These are phyloP conservation scores for Colletotrichum destructivum DNA, from an alignment of 2,329 filamentous ascomycete species.

Conservation along the genomic window DNA sequence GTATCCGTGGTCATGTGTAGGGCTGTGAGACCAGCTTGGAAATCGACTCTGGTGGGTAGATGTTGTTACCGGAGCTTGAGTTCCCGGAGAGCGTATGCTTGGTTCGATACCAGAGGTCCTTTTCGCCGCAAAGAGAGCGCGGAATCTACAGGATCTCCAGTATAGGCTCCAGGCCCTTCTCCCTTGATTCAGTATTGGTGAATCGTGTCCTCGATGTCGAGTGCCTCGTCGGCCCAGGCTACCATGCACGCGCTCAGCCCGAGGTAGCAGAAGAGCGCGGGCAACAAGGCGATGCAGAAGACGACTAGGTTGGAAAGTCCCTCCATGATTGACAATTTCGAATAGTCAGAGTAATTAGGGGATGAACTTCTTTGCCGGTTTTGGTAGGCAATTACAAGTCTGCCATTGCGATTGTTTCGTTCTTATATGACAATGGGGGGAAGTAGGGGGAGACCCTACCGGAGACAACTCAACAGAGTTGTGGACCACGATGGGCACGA, in stretches of 20 bases:
- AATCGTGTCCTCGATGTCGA: neutral
- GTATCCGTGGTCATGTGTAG: neutral
- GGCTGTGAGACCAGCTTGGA: neutral
- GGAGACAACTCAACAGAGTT: neutral
- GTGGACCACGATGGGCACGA: neutral
- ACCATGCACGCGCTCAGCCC: neutral
- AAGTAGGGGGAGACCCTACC: neutral
- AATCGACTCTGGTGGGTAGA: neutral
- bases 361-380: no score
- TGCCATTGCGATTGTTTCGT: no score
- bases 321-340: neutral
- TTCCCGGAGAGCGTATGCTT: neutral
- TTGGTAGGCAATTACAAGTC: no score
- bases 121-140: rapidly evolving
- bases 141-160: no score
- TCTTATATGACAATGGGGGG: neutral
- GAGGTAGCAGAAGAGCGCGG: neutral
- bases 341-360: rapidly evolving
- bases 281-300: neutral
- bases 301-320: neutral
- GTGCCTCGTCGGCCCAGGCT: neutral
- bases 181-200: neutral
- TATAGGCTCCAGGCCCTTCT: no score
- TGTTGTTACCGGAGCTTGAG: neutral
- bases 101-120: neutral